Percentiles rank a stretch among this genome's conserved stretches.
These are phyloP conservation scores for Penicillium sp. DNA, from an alignment of 2,329 filamentous ascomycete species.

Conservation along the genomic window DNA sequence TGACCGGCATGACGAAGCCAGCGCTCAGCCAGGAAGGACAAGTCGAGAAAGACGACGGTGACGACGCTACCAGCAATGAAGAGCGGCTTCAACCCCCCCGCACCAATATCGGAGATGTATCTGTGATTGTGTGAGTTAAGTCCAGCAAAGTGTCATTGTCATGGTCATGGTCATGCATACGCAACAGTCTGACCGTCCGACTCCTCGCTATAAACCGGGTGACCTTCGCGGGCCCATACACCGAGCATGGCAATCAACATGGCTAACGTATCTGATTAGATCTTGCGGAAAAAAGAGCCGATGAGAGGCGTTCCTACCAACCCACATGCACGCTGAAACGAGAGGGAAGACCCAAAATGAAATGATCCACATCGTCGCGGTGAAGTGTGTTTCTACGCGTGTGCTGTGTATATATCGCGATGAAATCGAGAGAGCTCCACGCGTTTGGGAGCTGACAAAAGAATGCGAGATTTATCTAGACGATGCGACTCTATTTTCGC, in stretches of 20 bases:
- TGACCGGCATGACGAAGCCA: constrained; percentile 79
- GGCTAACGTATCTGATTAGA: constrained; percentile 34
- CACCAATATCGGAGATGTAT: constrained; percentile 54
- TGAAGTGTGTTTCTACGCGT: neutral
- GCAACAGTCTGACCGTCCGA: constrained; percentile 50
- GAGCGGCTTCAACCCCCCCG: constrained; percentile 55
- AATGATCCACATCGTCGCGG: constrained; percentile 40
- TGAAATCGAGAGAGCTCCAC: neutral
- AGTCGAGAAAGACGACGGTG: constrained; percentile 74
- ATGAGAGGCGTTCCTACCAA: constrained; percentile 36
- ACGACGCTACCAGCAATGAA: constrained; percentile 58
- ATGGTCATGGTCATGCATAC: constrained; percentile 28
- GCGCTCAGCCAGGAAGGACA: constrained; percentile 74
- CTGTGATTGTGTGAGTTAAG: constrained; percentile 19
- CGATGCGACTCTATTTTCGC: neutral
- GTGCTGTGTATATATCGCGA: neutral
- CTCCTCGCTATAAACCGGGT: constrained; percentile 53
- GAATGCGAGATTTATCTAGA: neutral
- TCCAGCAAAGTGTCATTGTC: neutral
- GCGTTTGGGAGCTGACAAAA: neutral
- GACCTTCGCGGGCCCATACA: constrained; percentile 52
- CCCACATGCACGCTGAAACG: constrained; percentile 55
- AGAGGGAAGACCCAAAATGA: constrained; percentile 55
- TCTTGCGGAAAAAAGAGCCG: neutral
- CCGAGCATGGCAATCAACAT: constrained; percentile 59